Evolutionary conservation across 495 filamentous ascomycete genomes (phyloP).

Genomic region (Penicillium chermesinum): DNA sequence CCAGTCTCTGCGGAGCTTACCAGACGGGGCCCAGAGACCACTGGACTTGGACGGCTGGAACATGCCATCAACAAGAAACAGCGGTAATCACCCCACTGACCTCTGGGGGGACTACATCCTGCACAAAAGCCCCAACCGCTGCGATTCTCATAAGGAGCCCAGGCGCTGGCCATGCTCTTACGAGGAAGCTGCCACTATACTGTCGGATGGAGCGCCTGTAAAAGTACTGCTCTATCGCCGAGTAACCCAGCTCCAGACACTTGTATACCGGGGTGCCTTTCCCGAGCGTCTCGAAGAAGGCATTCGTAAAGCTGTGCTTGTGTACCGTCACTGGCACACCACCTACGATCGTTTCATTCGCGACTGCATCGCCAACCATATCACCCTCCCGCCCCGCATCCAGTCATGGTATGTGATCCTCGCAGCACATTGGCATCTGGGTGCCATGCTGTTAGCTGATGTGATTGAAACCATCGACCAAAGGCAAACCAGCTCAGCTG

Average conservation of each 20-base stretch:
- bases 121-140: neutral
- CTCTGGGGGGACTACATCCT: slow-evolving; percentile 37
- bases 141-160: slow-evolving; percentile 1
- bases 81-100: slow-evolving; percentile 3
- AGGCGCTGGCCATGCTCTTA: slow-evolving; percentile 43
- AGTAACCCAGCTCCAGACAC: slow-evolving; percentile 39
- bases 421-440: slow-evolving; percentile 45
- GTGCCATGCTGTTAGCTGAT: slow-evolving; percentile 41
- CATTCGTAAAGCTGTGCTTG: slow-evolving; percentile 29
- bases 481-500: slow-evolving; percentile 15
- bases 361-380: slow-evolving; percentile 38
- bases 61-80: neutral
- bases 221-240: slow-evolving; percentile 47
- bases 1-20: neutral
- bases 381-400: slow-evolving; percentile 35
- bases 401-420: slow-evolving; percentile 47
- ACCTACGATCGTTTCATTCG: slow-evolving; percentile 40
- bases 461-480: slow-evolving; percentile 37
- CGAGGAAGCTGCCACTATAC: slow-evolving; percentile 31
- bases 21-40: neutral
- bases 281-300: slow-evolving; percentile 29
- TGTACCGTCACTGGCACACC: slow-evolving; percentile 42
- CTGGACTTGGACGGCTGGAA: slow-evolving; percentile 13
- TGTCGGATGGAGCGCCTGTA: slow-evolving; percentile 42
- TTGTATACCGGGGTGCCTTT: slow-evolving; percentile 24